Base-by-base conservation (phyloP, 208 protist species). In the Acanthamoeba healyi region DNA sequence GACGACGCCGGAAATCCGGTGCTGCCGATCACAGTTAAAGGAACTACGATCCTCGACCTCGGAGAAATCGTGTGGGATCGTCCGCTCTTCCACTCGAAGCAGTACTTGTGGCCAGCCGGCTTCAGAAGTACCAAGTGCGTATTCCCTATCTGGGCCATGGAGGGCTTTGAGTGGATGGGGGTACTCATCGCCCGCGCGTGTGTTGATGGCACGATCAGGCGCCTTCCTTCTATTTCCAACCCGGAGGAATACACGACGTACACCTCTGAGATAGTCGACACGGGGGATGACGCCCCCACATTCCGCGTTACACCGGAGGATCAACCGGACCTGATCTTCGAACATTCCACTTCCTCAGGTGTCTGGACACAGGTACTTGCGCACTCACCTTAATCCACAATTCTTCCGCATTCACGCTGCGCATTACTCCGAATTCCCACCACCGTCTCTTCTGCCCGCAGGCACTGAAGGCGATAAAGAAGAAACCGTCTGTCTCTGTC, bases 401-500 rank as follows among this genome's bases (percentile, higher is more conserved):
- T 49, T 12, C 44, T 49, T 15, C 44, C 44, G 4, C 4, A 12
- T 12, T 12, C 12, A 49, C 44, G 44, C 4, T 12, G 7, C 44
- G 7, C 44, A n/a, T n/a, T n/a, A 4, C 44, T 12, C 44, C 44
- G 44, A 49, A 49, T 49, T 12, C 12, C 44, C 44, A 15, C 44
- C 44, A 15, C 12, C 54, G 54, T 24, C 22, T 61, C 24, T 3
- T 61, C 17, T 61, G 54, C 9, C 7, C 32, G 26, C 58, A 65
- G 70, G 70, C 70, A 40, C 38, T 89, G 17, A 89, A 89, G 29
- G 54, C 49, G 9, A 89, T 89, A n/a, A 89, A 89, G 54, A 89
- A 44, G 26, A 89, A 89, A 44, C n/a, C 34, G 1, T 65, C 40
- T 10, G 81, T 89, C 9, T 89, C 81, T 10, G 81, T 89, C 17